phyloP scores from a whole-genome alignment of 768 basidiomycete species.

The Nidularia sp. region DNA sequence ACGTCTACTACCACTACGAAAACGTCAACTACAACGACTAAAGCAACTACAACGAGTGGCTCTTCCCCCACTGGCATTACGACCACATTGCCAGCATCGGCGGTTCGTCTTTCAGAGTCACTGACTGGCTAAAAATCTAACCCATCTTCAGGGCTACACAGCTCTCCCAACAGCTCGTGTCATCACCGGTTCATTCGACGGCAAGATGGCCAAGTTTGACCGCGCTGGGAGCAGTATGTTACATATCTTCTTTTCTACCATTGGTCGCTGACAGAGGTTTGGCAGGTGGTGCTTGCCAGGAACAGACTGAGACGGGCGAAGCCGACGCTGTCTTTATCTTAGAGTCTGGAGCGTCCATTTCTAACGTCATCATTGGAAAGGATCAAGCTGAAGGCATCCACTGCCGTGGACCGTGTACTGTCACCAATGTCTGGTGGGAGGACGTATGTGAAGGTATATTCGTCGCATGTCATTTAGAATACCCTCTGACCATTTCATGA shows the following conservation, averaged over 20 bases:
- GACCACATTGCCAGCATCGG: constrained; percentile 18
- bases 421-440: constrained; percentile 25
- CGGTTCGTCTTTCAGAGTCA: constrained; percentile 9
- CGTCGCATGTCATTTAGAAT: neutral
- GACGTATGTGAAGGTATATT: constrained; percentile 22
- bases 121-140: neutral
- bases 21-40: constrained; percentile 3
- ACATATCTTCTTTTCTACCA: too few species aligned
- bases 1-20: neutral
- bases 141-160: constrained; percentile 14
- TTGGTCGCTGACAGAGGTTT: too few species aligned
- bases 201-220: constrained; percentile 21
- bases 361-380: constrained; percentile 22
- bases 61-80: constrained; percentile 14
- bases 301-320: constrained; percentile 20
- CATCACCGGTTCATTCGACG: constrained; percentile 20
- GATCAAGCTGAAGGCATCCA: constrained; percentile 24
- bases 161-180: constrained; percentile 23
- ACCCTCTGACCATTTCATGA: neutral
- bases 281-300: constrained; percentile 19
- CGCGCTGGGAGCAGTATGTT: constrained; percentile 21
- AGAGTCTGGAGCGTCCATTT: constrained; percentile 20
- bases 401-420: constrained; percentile 21
- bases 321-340: constrained; percentile 22
- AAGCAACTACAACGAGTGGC: constrained; percentile 2